phyloP scores from a whole-genome alignment of 2,329 filamentous ascomycete genomes.

The Elsinoe perseae region DNA sequence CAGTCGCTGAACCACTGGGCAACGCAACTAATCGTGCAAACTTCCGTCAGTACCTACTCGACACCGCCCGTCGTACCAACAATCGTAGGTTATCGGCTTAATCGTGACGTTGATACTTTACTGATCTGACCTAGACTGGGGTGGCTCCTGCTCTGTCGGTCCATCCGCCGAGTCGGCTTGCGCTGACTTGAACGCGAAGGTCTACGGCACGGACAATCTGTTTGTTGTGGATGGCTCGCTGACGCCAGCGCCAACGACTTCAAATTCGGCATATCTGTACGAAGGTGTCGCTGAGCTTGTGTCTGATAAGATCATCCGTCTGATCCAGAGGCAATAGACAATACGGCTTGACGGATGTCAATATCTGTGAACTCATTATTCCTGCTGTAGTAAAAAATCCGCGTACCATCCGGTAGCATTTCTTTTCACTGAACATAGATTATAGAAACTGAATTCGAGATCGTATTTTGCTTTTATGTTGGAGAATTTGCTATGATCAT shows the following conservation, averaged over 20 bases:
- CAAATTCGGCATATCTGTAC: constrained; percentile 12
- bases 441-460: no score
- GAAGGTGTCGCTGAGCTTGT: constrained; percentile 8
- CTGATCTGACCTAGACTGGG: not conserved
- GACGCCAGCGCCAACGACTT: constrained; percentile 16
- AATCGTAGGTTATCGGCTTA: not conserved
- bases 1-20: not conserved
- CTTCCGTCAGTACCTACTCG: not conserved
- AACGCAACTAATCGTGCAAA: not conserved
- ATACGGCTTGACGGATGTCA: not conserved
- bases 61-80: not conserved
- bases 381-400: no score
- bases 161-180: not conserved
- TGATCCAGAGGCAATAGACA: not conserved
- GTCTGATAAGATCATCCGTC: not conserved
- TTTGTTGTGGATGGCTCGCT: constrained; percentile 18
- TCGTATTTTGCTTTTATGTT: no score
- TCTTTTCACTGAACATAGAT: no score
- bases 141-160: not conserved
- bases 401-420: no score
- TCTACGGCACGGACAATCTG: constrained; percentile 18
- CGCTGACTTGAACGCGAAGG: constrained; percentile 12
- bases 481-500: no score
- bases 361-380: no score
- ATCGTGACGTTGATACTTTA: not conserved